These are phyloP conservation scores for Capronia epimyces DNA, from an alignment of 2,329 filamentous ascomycete species.

Conservation along the genomic window DNA sequence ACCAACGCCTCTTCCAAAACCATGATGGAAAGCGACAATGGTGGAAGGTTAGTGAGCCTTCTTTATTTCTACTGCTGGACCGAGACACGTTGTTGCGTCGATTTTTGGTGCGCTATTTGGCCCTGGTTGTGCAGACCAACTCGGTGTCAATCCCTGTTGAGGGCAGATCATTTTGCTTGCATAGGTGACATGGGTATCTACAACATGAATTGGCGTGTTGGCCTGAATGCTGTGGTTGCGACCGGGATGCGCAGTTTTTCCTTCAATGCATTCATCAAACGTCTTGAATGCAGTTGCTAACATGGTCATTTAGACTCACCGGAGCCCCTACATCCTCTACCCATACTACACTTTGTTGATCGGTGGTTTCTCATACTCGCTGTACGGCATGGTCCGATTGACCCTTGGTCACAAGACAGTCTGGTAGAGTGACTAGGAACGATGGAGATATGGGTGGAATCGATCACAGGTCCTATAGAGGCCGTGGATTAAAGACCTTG, in stretches of 20 bases:
- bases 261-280: background rate
- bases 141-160: no score
- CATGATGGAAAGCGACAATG: slow-evolving; percentile 63
- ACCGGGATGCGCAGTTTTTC: no score
- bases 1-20: slow-evolving; percentile 62
- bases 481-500: slow-evolving; percentile 9
- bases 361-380: slow-evolving; percentile 29
- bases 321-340: slow-evolving; percentile 55
- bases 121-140: no score
- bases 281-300: slow-evolving; percentile 1
- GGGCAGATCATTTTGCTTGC: no score
- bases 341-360: slow-evolving; percentile 49
- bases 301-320: slow-evolving; percentile 42
- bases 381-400: slow-evolving; percentile 43
- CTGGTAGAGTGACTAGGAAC: slow-evolving; percentile 32
- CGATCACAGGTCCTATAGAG: background rate
- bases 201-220: no score
- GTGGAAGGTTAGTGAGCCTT: slow-evolving; percentile 55
- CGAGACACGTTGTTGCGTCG: no score
- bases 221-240: no score
- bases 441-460: background rate
- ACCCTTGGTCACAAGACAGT: slow-evolving; percentile 60
- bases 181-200: no score
- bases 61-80: background rate
- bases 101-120: no score